Evolutionary conservation across 768 basidiomycete species (phyloP).

Genomic region (Zangia roseola): DNA sequence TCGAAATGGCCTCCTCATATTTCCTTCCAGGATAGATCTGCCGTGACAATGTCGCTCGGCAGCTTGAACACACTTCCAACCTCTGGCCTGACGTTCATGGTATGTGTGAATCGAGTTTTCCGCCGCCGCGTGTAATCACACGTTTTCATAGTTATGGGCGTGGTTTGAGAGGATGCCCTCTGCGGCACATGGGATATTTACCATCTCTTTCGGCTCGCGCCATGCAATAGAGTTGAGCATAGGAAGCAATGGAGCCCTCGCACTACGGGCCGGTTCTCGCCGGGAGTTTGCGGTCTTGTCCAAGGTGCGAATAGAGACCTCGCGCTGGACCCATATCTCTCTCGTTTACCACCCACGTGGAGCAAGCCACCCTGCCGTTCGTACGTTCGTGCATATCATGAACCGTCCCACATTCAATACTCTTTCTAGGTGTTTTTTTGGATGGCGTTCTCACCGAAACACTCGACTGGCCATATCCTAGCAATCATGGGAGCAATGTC

Average conservation of each 20-base stretch:
- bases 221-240: constrained; percentile 46
- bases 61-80: constrained; percentile 52
- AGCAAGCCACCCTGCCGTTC: constrained; percentile 54
- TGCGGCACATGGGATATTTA: constrained; percentile 36
- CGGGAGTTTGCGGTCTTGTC: constrained; percentile 43
- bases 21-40: constrained; percentile 57
- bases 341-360: constrained; percentile 65
- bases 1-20: constrained; percentile 80
- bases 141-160: constrained; percentile 42
- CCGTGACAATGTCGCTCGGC: constrained; percentile 49
- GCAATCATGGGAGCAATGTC: constrained; percentile 35
- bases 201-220: constrained; percentile 31
- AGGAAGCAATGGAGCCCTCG: constrained; percentile 55
- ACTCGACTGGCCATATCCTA: constrained; percentile 64
- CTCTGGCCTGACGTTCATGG: constrained; percentile 75
- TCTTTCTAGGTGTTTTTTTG: constrained; percentile 60
- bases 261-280: constrained; percentile 42
- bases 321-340: constrained; percentile 71
- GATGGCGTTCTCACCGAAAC: constrained; percentile 70
- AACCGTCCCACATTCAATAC: not conserved
- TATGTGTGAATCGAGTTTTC: constrained; percentile 19
- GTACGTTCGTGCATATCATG: constrained; percentile 38
- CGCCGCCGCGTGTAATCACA: not conserved
- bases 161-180: constrained; percentile 46
- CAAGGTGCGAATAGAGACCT: constrained; percentile 46